phyloP scores from a whole-genome alignment of 2,329 filamentous ascomycete genomes.

The Beauveria australis region DNA sequence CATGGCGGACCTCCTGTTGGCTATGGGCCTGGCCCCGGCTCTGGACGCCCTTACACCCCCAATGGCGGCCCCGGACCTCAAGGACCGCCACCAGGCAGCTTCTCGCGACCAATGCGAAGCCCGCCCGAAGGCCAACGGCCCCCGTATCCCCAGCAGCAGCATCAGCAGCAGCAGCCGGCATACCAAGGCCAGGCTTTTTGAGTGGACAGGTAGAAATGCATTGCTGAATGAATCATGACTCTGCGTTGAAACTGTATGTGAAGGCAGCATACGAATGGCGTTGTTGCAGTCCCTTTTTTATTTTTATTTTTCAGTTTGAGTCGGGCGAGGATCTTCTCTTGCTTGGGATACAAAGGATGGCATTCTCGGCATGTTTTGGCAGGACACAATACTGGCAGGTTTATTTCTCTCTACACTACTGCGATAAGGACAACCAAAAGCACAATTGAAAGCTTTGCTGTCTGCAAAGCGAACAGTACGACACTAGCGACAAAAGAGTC shows the following conservation, averaged over 20 bases:
- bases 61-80: constrained; percentile 3
- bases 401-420: neutral
- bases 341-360: constrained; percentile 1
- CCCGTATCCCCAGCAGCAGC: constrained; percentile 6
- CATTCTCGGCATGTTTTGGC: neutral
- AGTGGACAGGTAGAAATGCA: neutral
- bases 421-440: neutral
- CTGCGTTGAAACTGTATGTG: neutral
- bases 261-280: constrained; percentile 2
- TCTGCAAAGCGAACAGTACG: neutral
- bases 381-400: neutral
- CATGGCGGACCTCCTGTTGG: constrained; percentile 52
- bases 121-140: constrained; percentile 9
- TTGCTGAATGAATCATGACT: constrained; percentile 3
- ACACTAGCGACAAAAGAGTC: neutral
- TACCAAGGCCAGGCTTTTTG: constrained; percentile 32
- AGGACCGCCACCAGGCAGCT: constrained; percentile 19
- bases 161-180: constrained; percentile 13
- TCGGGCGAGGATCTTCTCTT: neutral
- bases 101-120: constrained; percentile 25
- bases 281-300: constrained; percentile 1
- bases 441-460: neutral
- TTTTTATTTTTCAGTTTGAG: constrained; percentile 14
- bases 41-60: constrained; percentile 6
- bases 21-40: constrained; percentile 57